Percentiles rank a stretch among this genome's conserved stretches.
Conservation (phyloP, 805 yeast genomes). For the Wickerhamomyces queroliae region DNA sequence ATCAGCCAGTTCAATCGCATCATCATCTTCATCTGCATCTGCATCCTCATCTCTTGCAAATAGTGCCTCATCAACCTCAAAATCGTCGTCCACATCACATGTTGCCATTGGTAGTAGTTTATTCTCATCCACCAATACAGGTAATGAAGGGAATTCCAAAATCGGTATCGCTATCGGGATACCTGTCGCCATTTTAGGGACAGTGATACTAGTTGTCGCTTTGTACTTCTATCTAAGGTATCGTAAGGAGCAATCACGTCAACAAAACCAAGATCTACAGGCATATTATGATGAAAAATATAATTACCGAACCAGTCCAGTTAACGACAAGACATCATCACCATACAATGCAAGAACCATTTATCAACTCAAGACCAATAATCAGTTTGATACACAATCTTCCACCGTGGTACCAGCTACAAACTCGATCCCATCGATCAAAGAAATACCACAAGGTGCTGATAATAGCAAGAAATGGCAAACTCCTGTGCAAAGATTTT, state of each 20-base stretch:
- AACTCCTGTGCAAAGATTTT: conserved; percentile 24
- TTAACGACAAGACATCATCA: conserved; percentile 2
- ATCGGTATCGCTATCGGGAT: conserved; percentile 21
- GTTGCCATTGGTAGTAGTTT: not conserved
- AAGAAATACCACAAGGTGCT: not conserved
- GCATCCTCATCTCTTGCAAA: not conserved
- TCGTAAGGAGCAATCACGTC: conserved; percentile 5
- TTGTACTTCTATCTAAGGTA: conserved; percentile 11
- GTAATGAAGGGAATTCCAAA: conserved; percentile 3
- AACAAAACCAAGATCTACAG: conserved; percentile 7
- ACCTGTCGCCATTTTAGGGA: conserved; percentile 19
- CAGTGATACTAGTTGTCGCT: conserved; percentile 5
- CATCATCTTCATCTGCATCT: not conserved
- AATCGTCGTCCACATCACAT: conserved; percentile 1
- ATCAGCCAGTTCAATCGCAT: not conserved
- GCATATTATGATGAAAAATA: conserved; percentile 19
- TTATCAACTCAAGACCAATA: conserved; percentile 10
- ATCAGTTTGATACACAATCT: not conserved
- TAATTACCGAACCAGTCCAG: conserved; percentile 15
- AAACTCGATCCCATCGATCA: not conserved
- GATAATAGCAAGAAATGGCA: conserved; percentile 16
- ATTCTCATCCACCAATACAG: too few relatives aligned
- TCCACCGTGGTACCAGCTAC: conserved; percentile 1
- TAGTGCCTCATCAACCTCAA: not conserved
- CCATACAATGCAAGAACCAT: conserved; percentile 11